Base-by-base conservation (phyloP, 2,329 filamentous ascomycete genomes). In the Sporothrix variecibatus region DNA sequence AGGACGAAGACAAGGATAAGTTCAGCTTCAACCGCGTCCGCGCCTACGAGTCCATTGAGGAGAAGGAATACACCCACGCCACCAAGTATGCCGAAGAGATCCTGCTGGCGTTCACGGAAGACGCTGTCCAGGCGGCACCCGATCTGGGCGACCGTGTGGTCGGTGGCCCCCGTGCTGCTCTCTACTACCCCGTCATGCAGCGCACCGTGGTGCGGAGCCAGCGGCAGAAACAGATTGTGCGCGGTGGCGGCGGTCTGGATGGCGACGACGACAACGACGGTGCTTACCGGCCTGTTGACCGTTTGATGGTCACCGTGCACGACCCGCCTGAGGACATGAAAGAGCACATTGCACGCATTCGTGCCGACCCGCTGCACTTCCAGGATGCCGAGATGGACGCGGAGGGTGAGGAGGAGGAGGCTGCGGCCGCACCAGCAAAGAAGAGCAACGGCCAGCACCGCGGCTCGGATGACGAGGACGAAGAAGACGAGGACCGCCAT, bases 161-260 rank as follows among this genome's bases (percentile, higher is more conserved):
- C 70, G 81, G 83, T 73, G 80, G 82, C 69, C 85, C 88, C 76
- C 89, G 88, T 80, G 90, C 86, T 7, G 88, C 87, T 15, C 92
- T 90, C 81, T 92, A 92, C 81, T 92, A 92, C 78, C 91, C 91
- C 3, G 86, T 92, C 76, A 88, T 92, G 82, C 89, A 92, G 81
- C 87, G 89, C 72, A 88, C 86, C 65, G 85, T 86, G 28, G 88
- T 92, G 78, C 85, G 89, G 62, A 89, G 89, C 40, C 89, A 91
- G 81, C 86, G 90, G 74, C 87, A 86, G 75, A 91, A 89, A 84
- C 90, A 90, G 79, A 90, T 91, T 76, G 86, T 88, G 64, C 86
- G 87, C 65, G 87, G 84, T 43, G 83, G 83, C 62, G 86, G 85
- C 74, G 84, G 87, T 72, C n/a, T 65, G 38, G 72, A 85, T 7